A percentile compares a stretch with the other conserved stretches of the same genome.
phyloP scores from a whole-genome alignment of 2,329 filamentous ascomycete genomes.

The Trichoderma hamatum region DNA sequence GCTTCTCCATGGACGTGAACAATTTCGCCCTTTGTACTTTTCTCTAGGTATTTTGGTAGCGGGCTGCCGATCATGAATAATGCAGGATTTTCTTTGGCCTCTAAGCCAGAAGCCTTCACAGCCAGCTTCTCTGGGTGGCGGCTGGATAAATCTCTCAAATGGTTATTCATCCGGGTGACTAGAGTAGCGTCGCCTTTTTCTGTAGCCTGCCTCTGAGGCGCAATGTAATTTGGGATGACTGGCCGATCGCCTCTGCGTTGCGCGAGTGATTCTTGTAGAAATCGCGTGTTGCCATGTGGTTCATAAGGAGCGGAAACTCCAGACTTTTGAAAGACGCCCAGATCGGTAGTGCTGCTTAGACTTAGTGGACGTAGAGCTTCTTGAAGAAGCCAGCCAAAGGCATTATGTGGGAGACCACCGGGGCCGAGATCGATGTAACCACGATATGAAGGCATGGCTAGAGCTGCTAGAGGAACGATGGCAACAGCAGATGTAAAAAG shows the following conservation, averaged over 20 bases:
- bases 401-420: conserved; percentile 49
- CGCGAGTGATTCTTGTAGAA: conserved; percentile 29
- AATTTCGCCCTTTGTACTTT: conserved; percentile 37
- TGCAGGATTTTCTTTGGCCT: conserved; percentile 16
- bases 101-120: conserved; percentile 11
- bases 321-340: conserved; percentile 35
- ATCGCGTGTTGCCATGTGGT: conserved; percentile 33
- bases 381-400: conserved; percentile 47
- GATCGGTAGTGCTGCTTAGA: conserved; percentile 39
- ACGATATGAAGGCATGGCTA: conserved; percentile 41
- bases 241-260: conserved; percentile 36
- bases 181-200: conserved; percentile 30
- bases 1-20: conserved; percentile 46
- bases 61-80: conserved; percentile 21
- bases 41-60: conserved; percentile 22
- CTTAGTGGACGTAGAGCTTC: conserved; percentile 39
- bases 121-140: not conserved
- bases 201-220: conserved; percentile 45
- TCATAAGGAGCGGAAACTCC: conserved; percentile 34
- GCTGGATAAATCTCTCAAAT: conserved; percentile 30
- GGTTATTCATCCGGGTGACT: conserved; percentile 33
- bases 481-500: conserved; percentile 16
- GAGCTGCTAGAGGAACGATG: conserved; percentile 25
- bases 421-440: conserved; percentile 47
- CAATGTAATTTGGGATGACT: conserved; percentile 40